Base-by-base conservation (phyloP, 345 rosid genomes). In the Pistacia integerrima region DNA sequence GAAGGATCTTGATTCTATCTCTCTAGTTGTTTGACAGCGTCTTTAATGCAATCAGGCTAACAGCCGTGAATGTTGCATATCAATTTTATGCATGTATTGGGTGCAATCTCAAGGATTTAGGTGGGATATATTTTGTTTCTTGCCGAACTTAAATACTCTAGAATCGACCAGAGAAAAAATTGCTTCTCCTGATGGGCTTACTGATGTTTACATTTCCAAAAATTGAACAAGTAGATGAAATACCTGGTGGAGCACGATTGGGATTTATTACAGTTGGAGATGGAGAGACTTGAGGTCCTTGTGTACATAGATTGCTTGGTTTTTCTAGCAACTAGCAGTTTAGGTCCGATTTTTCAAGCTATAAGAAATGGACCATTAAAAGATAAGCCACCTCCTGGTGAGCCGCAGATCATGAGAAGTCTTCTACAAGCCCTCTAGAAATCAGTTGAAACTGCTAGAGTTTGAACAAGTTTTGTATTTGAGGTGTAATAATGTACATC, bases 331-430 rank as follows among this genome's bases (percentile, higher is more conserved):
- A 74, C 79, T 17, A 85, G 76, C 51, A 84, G 79, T 33, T 79
- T 87, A 8, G 87, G 78, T 74, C 97, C 95, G 6, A 78, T 92
- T 33, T 95, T 95, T 78, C 82, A 86, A 82, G 99, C 97, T 4
- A 79, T 87, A 52, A 89, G 98, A 78, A 88, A 93, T 48, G 99
- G 98, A 6, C 76, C 82, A 25, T 41, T 77, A 76, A 95, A 90
- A 81, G 91, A 89, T 57, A 80, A 82, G 64, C 76, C 94, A 25
- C 94, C 97, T 44, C 98, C 99, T 0, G 96, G 97, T 46, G 96
- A 93, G 79, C 93, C 94, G 20, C 92, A 93, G 74, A 93, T 95
- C 88, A 91, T 91, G 98, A 91, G 98, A 88, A 92, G 98, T 60
- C 94, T 93, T 67, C 92, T 91, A 46, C 88, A 83, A 18, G 98